Evolutionary conservation across 306 rosid genomes (phyloP).

Genomic region (Amphicarpaea edgeworthii): DNA sequence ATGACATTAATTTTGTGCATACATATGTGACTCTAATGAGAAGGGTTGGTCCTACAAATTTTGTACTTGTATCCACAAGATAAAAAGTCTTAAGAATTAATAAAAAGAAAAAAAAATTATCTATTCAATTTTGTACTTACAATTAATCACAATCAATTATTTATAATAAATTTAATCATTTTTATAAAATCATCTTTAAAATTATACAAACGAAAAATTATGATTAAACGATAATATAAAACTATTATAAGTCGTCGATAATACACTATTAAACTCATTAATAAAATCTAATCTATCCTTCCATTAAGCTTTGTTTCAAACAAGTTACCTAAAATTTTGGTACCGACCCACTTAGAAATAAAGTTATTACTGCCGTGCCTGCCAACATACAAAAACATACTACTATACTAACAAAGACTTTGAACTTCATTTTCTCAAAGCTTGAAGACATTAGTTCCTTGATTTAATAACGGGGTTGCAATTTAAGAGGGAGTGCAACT

Average conservation of each 20-base stretch:
- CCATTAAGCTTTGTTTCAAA: constrained; percentile 38
- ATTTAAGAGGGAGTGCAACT: neutral
- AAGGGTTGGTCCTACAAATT: constrained; percentile 47
- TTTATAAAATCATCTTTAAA: no score
- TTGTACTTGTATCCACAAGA: constrained; percentile 28
- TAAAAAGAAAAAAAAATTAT: no score
- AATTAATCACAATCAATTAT: no score
- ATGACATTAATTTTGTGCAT: neutral
- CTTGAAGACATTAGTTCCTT: constrained; percentile 53
- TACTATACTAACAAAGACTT: constrained; percentile 13
- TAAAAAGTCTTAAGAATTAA: constrained; percentile 29
- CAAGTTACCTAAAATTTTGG: constrained; percentile 48
- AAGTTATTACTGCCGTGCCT: neutral
- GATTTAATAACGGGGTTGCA: constrained; percentile 44
- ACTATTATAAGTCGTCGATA: no score
- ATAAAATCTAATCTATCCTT: no score
- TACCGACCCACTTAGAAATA: constrained; percentile 39
- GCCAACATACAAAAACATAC: neutral
- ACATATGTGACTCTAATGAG: neutral
- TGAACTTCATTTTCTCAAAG: constrained; percentile 18
- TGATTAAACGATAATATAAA: no score
- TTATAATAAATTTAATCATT: no score
- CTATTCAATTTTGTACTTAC: no score
- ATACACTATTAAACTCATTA: no score
- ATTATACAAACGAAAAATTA: no score